Conservation (phyloP, 192 early-diverging fungal genomes). For the Coemansia sp. region DNA sequence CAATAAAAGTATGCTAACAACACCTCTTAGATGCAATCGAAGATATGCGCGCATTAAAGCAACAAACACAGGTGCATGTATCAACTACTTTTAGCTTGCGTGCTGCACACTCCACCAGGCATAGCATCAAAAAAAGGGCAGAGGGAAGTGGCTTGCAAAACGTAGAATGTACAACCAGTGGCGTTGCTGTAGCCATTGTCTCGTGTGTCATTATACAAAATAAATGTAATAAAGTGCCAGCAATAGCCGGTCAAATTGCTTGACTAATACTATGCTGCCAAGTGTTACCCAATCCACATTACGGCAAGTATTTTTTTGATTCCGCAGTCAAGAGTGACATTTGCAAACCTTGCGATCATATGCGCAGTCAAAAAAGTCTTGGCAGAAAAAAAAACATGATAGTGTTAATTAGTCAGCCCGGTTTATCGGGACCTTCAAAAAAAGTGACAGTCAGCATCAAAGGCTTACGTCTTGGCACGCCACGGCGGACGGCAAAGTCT, state of each 20-base stretch:
- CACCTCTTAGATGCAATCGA: background rate
- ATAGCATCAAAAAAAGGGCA: background rate
- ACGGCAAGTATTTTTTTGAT: background rate
- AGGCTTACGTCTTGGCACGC: background rate
- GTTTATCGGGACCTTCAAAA: background rate
- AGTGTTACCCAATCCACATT: background rate
- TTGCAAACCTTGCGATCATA: background rate
- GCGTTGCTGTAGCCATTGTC: background rate
- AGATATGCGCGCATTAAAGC: background rate
- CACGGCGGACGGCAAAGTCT: background rate
- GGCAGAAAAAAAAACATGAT: background rate
- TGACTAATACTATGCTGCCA: background rate
- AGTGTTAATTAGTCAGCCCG: background rate
- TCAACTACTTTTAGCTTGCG: background rate
- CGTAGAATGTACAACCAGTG: background rate
- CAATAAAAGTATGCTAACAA: background rate
- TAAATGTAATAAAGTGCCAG: background rate
- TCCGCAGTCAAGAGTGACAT: conserved; percentile 4
- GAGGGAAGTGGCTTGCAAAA: background rate
- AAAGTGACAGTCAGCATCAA: background rate
- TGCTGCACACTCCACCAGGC: background rate
- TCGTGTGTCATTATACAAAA: background rate
- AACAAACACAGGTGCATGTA: background rate
- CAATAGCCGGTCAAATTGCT: background rate
- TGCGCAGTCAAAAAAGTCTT: background rate